phyloP scores from a whole-genome alignment of 176 grass and related monocot genomes.

The Triticum monococcum region DNA sequence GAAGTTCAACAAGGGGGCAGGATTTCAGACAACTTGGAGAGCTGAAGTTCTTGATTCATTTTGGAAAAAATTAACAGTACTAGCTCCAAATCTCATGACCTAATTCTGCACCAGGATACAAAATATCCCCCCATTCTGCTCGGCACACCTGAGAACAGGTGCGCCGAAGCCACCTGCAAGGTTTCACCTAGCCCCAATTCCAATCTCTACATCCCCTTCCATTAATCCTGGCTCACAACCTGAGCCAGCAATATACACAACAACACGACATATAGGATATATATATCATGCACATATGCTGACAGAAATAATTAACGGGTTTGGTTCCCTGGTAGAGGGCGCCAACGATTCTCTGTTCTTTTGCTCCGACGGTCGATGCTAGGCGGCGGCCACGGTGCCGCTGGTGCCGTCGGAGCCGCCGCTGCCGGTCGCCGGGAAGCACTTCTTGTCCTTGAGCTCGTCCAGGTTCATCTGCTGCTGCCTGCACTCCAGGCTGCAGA shows the following conservation, averaged over 20 bases:
- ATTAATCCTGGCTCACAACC: not conserved
- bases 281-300: conserved; percentile 25
- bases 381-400: conserved; percentile 59
- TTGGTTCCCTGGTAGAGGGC: conserved; percentile 33
- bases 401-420: conserved; percentile 50
- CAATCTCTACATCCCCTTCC: conserved; percentile 39
- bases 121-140: not conserved
- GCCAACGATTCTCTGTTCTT: conserved; percentile 1
- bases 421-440: conserved; percentile 14
- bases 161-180: not conserved
- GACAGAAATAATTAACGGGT: conserved; percentile 41
- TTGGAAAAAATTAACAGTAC: not conserved
- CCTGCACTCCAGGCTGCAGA: conserved; percentile 80
- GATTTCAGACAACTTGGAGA: conserved; percentile 14
- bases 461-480: conserved; percentile 82
- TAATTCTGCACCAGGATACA: conserved; percentile 20
- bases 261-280: conserved; percentile 30
- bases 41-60: conserved; percentile 30
- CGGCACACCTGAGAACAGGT: conserved; percentile 3
- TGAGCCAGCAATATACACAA: conserved; percentile 38
- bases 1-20: not conserved
- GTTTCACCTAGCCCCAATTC: not conserved
- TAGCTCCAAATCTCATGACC: not conserved
- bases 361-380: not conserved
- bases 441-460: conserved; percentile 70